phyloP scores from a whole-genome alignment of 352 stramenopile species.

The Phytophthora fragariae region DNA sequence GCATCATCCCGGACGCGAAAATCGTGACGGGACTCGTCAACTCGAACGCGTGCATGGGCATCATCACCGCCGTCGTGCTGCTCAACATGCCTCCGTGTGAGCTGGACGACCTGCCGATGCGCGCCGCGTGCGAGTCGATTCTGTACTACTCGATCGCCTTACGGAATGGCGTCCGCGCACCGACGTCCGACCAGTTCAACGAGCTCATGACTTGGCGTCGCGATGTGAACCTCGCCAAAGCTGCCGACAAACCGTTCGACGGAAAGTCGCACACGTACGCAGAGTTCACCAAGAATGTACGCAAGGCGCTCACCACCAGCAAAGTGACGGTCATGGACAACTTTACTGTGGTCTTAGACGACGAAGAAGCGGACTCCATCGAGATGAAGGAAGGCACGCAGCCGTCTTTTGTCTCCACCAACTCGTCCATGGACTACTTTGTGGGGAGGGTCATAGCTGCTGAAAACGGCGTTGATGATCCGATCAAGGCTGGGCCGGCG shows the following conservation, averaged over 20 bases:
- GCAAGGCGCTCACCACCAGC: conserved; percentile 40
- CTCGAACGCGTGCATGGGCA: conserved; percentile 54
- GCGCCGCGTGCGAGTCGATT: conserved; percentile 67
- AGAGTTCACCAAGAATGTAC: conserved; percentile 56
- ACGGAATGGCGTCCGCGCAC: conserved; percentile 28
- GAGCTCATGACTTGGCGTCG: conserved; percentile 66
- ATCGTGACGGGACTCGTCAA: conserved; percentile 53
- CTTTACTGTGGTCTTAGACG: conserved; percentile 45
- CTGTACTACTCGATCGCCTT: conserved; percentile 69
- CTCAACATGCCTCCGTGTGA: conserved; percentile 58
- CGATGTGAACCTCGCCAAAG: conserved; percentile 58
- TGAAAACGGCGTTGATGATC: conserved; percentile 26
- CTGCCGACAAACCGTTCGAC: conserved; percentile 56
- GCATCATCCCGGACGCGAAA: conserved; percentile 46
- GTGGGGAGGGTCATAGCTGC: conserved; percentile 38
- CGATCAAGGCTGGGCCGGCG: background rate
- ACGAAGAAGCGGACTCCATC: conserved; percentile 31
- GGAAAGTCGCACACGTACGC: conserved; percentile 54
- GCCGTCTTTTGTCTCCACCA: conserved; percentile 45
- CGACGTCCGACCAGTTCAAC: conserved; percentile 50
- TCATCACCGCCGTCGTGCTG: conserved; percentile 56
- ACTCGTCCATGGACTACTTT: conserved; percentile 40
- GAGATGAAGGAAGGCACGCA: conserved; percentile 41
- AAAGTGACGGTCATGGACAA: conserved; percentile 55
- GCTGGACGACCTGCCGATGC: conserved; percentile 56